These are phyloP conservation scores for Xylaria cubensis DNA, from an alignment of 495 filamentous ascomycete species.

Conservation along the genomic window DNA sequence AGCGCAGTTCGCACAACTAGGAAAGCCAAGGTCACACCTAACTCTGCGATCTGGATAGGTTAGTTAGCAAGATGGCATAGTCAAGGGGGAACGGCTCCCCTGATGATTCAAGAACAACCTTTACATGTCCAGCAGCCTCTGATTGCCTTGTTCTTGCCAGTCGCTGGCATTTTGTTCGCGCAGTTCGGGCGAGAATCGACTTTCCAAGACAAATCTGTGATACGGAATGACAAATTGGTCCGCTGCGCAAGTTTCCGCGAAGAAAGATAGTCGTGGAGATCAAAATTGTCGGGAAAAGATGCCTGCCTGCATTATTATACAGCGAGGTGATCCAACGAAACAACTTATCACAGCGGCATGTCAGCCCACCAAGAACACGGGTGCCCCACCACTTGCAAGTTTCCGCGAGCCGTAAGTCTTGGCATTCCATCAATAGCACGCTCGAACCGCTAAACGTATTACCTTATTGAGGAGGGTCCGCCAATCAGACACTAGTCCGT, in stretches of 20 bases:
- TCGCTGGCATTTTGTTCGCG: constrained; percentile 3
- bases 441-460: neutral
- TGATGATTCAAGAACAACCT: constrained; percentile 25
- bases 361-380: neutral
- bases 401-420: constrained; percentile 23
- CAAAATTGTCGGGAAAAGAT: constrained; percentile 13
- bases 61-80: neutral
- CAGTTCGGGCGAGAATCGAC: neutral
- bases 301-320: neutral
- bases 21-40: constrained; percentile 33
- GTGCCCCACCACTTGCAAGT: constrained; percentile 16
- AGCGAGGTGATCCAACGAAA: neutral
- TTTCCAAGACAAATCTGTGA: neutral
- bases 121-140: constrained; percentile 39
- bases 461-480: neutral
- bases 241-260: neutral
- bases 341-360: neutral
- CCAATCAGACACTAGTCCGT: constrained; percentile 13
- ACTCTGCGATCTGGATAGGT: constrained; percentile 32
- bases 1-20: constrained; percentile 34
- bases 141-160: constrained; percentile 13
- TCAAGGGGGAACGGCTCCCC: neutral
- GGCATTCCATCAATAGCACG: neutral
- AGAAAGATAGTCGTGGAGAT: neutral
- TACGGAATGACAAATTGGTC: neutral